Evolutionary conservation across 345 rosid genomes (phyloP).

Genomic region (Syzygium aqueum): DNA sequence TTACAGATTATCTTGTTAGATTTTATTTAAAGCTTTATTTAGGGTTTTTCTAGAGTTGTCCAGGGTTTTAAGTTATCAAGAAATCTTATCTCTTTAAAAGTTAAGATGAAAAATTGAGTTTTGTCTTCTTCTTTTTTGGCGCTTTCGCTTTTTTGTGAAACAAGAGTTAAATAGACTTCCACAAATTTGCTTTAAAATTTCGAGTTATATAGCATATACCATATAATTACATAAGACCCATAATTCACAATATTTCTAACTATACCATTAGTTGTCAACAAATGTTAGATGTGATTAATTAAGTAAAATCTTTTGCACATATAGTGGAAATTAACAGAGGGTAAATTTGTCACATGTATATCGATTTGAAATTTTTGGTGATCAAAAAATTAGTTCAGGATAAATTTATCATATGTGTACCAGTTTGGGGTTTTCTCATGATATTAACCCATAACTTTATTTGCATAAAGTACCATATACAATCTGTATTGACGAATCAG

Average conservation of each 20-base stretch:
- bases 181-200: not conserved
- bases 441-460: too few relatives aligned
- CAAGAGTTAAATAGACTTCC: not conserved
- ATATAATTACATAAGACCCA: not conserved
- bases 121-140: not conserved
- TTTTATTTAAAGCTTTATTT: not conserved
- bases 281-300: not conserved
- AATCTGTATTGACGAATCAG: too few relatives aligned
- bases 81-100: not conserved
- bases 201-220: not conserved
- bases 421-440: too few relatives aligned
- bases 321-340: too few relatives aligned
- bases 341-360: too few relatives aligned
- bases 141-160: not conserved
- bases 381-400: too few relatives aligned
- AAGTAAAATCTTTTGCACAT: too few relatives aligned
- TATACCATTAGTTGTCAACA: not conserved
- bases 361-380: too few relatives aligned
- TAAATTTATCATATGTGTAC: too few relatives aligned
- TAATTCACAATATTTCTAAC: not conserved
- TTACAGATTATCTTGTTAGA: not conserved
- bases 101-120: not conserved
- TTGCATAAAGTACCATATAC: too few relatives aligned
- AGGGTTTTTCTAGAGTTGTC: not conserved
- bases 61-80: not conserved